Conservation (phyloP, 2,329 filamentous ascomycete species). For the Triangularia setosa region DNA sequence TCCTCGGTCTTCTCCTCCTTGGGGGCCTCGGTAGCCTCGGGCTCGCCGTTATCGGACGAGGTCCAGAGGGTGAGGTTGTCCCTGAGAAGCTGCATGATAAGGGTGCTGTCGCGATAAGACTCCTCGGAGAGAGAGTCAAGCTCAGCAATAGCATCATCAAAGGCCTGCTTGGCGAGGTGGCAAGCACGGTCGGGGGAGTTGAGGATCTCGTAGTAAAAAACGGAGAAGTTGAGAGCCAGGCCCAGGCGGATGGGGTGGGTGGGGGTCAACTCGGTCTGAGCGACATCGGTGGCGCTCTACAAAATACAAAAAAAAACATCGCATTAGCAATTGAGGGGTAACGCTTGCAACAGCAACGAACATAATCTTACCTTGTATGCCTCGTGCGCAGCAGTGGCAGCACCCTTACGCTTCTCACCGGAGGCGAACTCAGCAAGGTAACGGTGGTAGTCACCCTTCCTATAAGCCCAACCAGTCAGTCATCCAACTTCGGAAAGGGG, state of each 20-base stretch:
- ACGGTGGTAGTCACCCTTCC: conserved; percentile 99
- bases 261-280: conserved; percentile 81
- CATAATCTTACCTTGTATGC: conserved; percentile 72
- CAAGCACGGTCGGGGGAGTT: conserved; percentile 98
- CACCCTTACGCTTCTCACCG: conserved; percentile 91
- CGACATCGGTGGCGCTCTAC: conserved; percentile 86
- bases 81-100: conserved; percentile 98
- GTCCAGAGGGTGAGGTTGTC: conserved; percentile 99
- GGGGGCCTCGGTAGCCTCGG: conserved; percentile 58
- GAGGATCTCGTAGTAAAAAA: conserved; percentile 99
- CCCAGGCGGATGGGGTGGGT: conserved; percentile 92
- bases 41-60: conserved; percentile 82
- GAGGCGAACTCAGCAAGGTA: conserved; percentile 96
- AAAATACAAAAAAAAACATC: conserved; percentile 15
- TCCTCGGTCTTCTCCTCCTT: conserved; percentile 50
- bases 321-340: conserved; percentile 8
- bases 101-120: conserved; percentile 97
- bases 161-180: conserved; percentile 94
- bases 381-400: conserved; percentile 90
- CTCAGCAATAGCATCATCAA: conserved; percentile 96
- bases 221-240: conserved; percentile 92
- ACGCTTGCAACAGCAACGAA: neutral
- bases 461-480: conserved; percentile 38
- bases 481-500: neutral
- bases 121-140: conserved; percentile 97